phyloP scores from a whole-genome alignment of 352 stramenopile species.

The Phytopythium helicoides region DNA sequence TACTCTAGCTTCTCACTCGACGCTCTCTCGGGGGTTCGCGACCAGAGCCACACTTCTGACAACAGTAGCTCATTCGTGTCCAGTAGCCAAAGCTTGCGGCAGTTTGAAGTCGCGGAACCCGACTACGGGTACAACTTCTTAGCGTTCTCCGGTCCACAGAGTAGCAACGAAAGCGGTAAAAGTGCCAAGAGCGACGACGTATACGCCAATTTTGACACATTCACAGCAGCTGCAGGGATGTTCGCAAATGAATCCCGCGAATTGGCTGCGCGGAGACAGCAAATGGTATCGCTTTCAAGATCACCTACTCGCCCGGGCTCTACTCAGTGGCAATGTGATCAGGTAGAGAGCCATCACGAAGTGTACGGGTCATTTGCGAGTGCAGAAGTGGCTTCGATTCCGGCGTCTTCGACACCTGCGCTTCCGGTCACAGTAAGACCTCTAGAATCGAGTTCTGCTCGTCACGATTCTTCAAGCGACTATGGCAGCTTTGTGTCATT shows the following conservation, averaged over 20 bases:
- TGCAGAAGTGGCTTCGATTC: slow-evolving; percentile 13
- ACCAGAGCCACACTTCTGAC: slow-evolving; percentile 10
- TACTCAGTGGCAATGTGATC: neutral
- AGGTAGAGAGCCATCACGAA: neutral
- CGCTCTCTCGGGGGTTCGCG: slow-evolving; percentile 23
- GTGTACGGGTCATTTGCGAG: slow-evolving; percentile 30
- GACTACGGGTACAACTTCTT: slow-evolving; percentile 50
- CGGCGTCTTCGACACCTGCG: neutral
- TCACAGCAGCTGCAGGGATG: slow-evolving; percentile 18
- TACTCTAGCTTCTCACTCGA: slow-evolving; percentile 45
- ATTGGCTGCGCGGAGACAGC: slow-evolving; percentile 11
- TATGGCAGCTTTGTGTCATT: slow-evolving; percentile 26
- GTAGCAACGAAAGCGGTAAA: slow-evolving; percentile 11
- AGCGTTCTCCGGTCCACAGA: slow-evolving; percentile 14
- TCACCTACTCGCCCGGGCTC: slow-evolving; percentile 5
- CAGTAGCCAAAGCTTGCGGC: neutral
- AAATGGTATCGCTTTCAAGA: slow-evolving; percentile 14
- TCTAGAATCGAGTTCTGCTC: neutral
- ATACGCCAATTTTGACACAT: slow-evolving; percentile 20
- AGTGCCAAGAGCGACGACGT: slow-evolving; percentile 18
- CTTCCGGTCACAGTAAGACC: neutral
- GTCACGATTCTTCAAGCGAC: slow-evolving; percentile 2
- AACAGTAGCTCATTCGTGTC: slow-evolving; percentile 3
- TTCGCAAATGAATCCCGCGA: slow-evolving; percentile 22
- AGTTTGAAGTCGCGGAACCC: neutral